Base-by-base conservation (phyloP, 78 protist species). In the Dictyostelium capitatum region DNA sequence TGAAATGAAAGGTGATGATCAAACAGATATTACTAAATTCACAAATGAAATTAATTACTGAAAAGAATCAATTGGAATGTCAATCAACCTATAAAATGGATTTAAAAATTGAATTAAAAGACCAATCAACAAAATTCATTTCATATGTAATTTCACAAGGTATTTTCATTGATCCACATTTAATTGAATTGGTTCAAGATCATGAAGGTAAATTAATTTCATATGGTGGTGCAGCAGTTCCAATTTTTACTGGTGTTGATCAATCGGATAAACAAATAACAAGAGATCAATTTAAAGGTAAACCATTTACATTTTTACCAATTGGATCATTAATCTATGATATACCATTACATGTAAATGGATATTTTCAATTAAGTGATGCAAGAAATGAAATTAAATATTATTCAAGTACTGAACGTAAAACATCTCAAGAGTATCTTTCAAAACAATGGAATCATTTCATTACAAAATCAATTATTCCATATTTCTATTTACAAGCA, bases 241-340 rank as follows among this genome's bases (percentile, higher is more conserved):
- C 92, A 19, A 28, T 84, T 0, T 3, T 37, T 2, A 37, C 43
- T 37, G 0, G 14, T 11, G 3, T 0, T 19, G 11, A 4, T 32
- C 10, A 10, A 4, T 28, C 37, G 14, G 28, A 0, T 2, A 15
- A 53, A 12, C 5, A 4, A 51, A n/a, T 4, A n/a, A n/a, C n/a
- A n/a, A n/a, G n/a, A 6, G 14, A 14, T n/a, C 6, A 67, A 64
- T 15, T 84, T 19, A 17, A 48, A 48, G 92, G 92, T 57, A 72
- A 53, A 47, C 92, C 92, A 14, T 84, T 84, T 19, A 59, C 79
- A 2, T 84, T 75, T 47, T 67, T 84, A 25, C 92, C 92, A 37
- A 84, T 84, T 7, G 92, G 92, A 3, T 30, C 74, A 37, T 69
- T 53, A 5, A 28, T 28, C 23, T 59, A 20, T 54, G 47, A 54